phyloP scores from a whole-genome alignment of 2,329 filamentous ascomycete species.

The Penicillium expansum region DNA sequence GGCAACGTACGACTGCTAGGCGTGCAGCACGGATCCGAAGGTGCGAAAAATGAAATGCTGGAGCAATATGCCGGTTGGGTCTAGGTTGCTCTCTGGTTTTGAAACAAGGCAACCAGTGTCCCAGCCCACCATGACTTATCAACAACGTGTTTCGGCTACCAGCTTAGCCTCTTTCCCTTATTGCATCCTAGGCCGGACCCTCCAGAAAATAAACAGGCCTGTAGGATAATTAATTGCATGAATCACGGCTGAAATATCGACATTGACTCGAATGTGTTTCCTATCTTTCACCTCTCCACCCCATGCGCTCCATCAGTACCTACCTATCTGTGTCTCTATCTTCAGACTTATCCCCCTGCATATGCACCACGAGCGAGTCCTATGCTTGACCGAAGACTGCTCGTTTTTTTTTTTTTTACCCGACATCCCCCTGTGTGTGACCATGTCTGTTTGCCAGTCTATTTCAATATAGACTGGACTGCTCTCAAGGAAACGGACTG shows the following conservation, averaged over 20 bases:
- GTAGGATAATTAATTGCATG: slow-evolving; percentile 8
- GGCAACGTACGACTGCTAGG: slow-evolving; percentile 46
- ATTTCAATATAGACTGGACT: slow-evolving; percentile 11
- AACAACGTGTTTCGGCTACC: slow-evolving; percentile 1
- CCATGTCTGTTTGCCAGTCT: slow-evolving; percentile 7
- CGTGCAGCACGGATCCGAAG: slow-evolving; percentile 48
- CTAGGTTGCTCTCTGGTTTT: slow-evolving; percentile 11
- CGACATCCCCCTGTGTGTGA: neutral
- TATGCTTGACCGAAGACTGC: neutral
- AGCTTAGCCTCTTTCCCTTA: neutral
- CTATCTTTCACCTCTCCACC: neutral
- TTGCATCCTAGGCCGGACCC: slow-evolving; percentile 3
- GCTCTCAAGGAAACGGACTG: neutral
- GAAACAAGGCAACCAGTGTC: slow-evolving; percentile 4
- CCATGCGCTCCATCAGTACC: neutral
- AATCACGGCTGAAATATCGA: slow-evolving; percentile 6
- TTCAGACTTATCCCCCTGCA: slow-evolving; percentile 6
- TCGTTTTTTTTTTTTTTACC: neutral
- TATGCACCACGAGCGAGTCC: slow-evolving; percentile 10
- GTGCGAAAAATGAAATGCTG: slow-evolving; percentile 41
- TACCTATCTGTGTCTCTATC: neutral
- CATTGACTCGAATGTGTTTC: neutral
- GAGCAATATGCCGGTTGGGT: slow-evolving; percentile 42
- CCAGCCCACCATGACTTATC: neutral
- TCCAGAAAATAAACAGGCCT: slow-evolving; percentile 2